Percentiles rank a stretch among this genome's conserved stretches.
These are phyloP conservation scores for Sclerotiophoma versabilis DNA, from an alignment of 2,329 filamentous ascomycete genomes.

Conservation along the genomic window DNA sequence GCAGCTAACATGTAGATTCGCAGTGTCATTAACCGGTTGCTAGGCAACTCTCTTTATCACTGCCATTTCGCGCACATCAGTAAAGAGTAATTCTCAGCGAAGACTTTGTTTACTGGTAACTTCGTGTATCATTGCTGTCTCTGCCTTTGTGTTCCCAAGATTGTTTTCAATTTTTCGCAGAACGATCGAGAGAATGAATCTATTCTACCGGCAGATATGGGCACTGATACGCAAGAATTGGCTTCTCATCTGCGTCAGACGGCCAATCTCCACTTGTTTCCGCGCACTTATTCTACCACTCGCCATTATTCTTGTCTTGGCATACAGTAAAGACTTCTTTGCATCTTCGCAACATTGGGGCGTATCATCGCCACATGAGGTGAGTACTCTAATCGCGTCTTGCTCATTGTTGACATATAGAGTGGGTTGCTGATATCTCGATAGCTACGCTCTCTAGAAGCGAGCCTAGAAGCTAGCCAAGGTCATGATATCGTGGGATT, in stretches of 20 bases:
- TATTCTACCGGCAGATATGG: slow-evolving; percentile 31
- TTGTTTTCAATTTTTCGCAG: too few relatives aligned
- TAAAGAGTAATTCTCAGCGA: background rate
- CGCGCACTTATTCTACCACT: slow-evolving; percentile 35
- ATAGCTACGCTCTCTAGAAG: slow-evolving; percentile 30
- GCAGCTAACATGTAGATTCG: background rate
- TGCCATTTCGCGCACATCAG: background rate
- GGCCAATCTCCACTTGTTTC: slow-evolving; percentile 31
- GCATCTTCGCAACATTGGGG: slow-evolving; percentile 28
- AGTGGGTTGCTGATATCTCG: background rate
- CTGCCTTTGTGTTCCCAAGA: background rate
- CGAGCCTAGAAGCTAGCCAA: slow-evolving; percentile 22
- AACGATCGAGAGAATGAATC: slow-evolving; percentile 16
- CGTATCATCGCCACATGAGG: slow-evolving; percentile 28
- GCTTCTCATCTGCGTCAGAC: slow-evolving; percentile 30
- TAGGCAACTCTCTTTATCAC: background rate
- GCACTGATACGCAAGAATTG: slow-evolving; percentile 38
- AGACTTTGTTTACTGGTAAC: background rate
- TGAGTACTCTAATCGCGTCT: slow-evolving; percentile 14
- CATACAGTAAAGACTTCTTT: slow-evolving; percentile 36
- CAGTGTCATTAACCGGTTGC: background rate
- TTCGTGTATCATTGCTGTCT: background rate
- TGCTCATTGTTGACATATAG: background rate
- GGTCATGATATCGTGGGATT: slow-evolving; percentile 31
- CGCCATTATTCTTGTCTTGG: slow-evolving; percentile 29